Evolutionary conservation across 805 yeast species (phyloP), one percentile per base, ranked within the genome.

Genomic region (Suhomyces vadensis): DNA sequence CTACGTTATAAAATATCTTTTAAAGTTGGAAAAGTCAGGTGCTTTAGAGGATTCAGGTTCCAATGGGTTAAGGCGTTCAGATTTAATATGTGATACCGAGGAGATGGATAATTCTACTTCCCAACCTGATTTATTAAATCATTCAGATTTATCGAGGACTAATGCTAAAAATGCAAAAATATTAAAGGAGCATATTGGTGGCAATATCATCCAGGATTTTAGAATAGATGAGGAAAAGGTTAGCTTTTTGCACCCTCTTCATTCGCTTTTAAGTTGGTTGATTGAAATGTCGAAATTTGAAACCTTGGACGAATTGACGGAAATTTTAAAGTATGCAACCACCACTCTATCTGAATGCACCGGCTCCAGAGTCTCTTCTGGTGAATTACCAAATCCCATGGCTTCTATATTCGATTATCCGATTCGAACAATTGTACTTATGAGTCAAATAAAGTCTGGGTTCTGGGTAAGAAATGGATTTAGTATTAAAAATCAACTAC

Each of bases 381-480:
- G 33, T 11, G 46, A 37, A 38, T 49, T 29, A 42, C 48, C 59
- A 19, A 52, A 50, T 51, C 47, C 57, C 2, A 37, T 61, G 5
- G 56, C 60, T 35, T 43, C 54, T 8, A 56, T 85, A 5, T 77
- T 85, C 50, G 96, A 89, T 50, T 83, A 85, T 50, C 85, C 97
- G 0, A 61, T 94, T 16, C 73, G 95, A 45, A 84, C 91, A 0
- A 58, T 89, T 22, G 96, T 87, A 0, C 63, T 87, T 6, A 64
- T 88, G 51, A 81, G 96, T 0, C 97, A 94, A 56, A 86, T 92
- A 6, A 84, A 87, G 48, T 82, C 86, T 0, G 97, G 97, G 0
- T 77, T 85, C 44, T 92, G 98, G 98, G 97, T 92, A 0, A 77
- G 98, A 56, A 92, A 92, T 63, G 99, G 99, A 0, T 77, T 80